phyloP scores from a whole-genome alignment of 768 basidiomycete genomes.

The Nidularia pulvinata region DNA sequence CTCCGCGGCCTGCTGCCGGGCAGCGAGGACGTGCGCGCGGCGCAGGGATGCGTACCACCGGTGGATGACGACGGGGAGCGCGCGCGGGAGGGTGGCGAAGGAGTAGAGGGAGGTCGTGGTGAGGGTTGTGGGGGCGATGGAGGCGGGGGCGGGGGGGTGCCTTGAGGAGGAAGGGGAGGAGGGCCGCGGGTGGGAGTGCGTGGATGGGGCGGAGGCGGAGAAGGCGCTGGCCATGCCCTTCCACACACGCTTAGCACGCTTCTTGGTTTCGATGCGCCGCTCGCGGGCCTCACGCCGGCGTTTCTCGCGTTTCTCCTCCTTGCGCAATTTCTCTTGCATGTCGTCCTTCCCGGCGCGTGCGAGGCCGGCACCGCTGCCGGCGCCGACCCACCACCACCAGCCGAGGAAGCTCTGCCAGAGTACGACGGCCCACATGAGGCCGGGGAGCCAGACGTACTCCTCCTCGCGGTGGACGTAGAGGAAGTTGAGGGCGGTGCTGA shows the following conservation, averaged over 20 bases:
- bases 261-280: conserved; percentile 44
- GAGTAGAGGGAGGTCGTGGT: conserved; percentile 6
- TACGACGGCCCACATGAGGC: conserved; percentile 87
- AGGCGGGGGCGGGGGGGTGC: conserved; percentile 3
- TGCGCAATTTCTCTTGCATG: conserved; percentile 61
- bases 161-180: not conserved
- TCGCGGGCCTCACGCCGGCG: conserved; percentile 46
- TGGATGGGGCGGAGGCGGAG: conserved; percentile 5
- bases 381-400: conserved; percentile 99
- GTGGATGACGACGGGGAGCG: conserved; percentile 40
- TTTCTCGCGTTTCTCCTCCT: conserved; percentile 53
- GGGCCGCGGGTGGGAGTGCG: not conserved
- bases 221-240: conserved; percentile 57
- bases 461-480: conserved; percentile 83
- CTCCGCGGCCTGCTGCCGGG: conserved; percentile 70
- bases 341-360: conserved; percentile 39
- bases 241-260: conserved; percentile 57
- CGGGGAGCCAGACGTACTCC: conserved; percentile 90
- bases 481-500: conserved; percentile 86
- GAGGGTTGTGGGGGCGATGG: conserved; percentile 3
- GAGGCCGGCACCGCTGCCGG: conserved; percentile 69
- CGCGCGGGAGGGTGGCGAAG: conserved; percentile 25
- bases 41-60: conserved; percentile 62
- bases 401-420: conserved; percentile 98
- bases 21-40: conserved; percentile 71